Evolutionary conservation across 2,329 filamentous ascomycete genomes (phyloP).

Genomic region (Aspergillus oerlinghausenensis): DNA sequence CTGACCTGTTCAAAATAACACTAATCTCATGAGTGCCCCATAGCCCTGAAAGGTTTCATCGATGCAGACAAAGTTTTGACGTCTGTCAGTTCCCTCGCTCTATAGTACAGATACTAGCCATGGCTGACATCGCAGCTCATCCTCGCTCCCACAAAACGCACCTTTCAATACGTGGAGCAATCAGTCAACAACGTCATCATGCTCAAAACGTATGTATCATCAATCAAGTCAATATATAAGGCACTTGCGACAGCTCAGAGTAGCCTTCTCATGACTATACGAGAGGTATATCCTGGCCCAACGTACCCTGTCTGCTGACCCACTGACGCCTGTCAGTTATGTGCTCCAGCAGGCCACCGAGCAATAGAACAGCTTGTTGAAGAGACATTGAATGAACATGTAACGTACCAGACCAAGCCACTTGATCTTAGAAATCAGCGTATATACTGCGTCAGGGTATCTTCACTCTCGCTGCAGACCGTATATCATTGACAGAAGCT

Average conservation of each 20-base stretch:
- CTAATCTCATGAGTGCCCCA: slow-evolving; percentile 4
- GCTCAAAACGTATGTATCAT: slow-evolving; percentile 73
- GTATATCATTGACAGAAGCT: background rate
- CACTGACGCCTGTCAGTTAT: slow-evolving; percentile 46
- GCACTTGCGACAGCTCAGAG: slow-evolving; percentile 62
- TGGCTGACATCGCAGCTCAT: slow-evolving; percentile 57
- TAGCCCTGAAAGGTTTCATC: slow-evolving; percentile 67
- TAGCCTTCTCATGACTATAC: slow-evolving; percentile 62
- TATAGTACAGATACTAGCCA: background rate
- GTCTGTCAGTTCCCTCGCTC: slow-evolving; percentile 47
- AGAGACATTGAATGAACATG: slow-evolving; percentile 72
- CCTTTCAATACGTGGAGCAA: slow-evolving; percentile 68
- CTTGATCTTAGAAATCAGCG: slow-evolving; percentile 86
- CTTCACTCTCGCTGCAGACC: background rate
- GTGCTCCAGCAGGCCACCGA: slow-evolving; percentile 57
- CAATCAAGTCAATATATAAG: slow-evolving; percentile 63
- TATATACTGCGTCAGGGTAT: slow-evolving; percentile 78
- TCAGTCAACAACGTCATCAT: slow-evolving; percentile 82
- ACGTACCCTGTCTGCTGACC: background rate
- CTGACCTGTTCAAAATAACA: background rate
- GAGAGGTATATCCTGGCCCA: slow-evolving; percentile 42
- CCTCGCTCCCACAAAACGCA: slow-evolving; percentile 62
- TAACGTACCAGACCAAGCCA: slow-evolving; percentile 70
- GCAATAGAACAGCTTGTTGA: slow-evolving; percentile 62
- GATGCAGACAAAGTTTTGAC: slow-evolving; percentile 79